Evolutionary conservation across 352 stramenopile genomes (phyloP), one percentile per base, ranked within the genome.

Genomic region (Phytophthora megakarya): DNA sequence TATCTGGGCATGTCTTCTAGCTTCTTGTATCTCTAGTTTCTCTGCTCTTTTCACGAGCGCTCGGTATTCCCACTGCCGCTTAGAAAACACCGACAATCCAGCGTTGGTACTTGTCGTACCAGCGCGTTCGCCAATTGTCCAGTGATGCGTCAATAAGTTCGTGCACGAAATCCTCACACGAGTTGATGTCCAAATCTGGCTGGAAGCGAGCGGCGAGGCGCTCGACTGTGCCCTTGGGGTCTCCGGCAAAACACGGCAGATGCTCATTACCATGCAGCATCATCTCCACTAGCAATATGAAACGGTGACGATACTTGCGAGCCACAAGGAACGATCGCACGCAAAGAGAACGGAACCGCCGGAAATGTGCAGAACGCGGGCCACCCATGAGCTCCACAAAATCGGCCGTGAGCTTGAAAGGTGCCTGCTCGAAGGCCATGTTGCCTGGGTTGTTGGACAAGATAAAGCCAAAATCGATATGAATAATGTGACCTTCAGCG

Each of bases 391-490:
- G 75, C 61, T 97, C 88, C 22, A 99, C 91, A 81, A 98, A 98
- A 58, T 99, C 96, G 22, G 83, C 74, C 32, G 97, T 98, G n/a
- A 99, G 86, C 76, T 99, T 99, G 78, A 99, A 99, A 13, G 97
- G 96, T 42, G 97, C 96, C 56, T 88, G 89, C 75, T 99, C 97
- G 59, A 98, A 99, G 47, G 84, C 90, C 66, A 93, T 89, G 71
- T 98, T 98, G 51, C 96, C 97, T 9, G 91, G 89, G 38, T 89
- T 92, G 48, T 92, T 97, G 26, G 95, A 81, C 61, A 99, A 89
- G 68, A 98, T 97, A 77, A 98, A 99, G 30, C 87, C 89, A 71
- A 96, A 97, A 75, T 99, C 97, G 61, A 99, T 99, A 71, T 99
- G 97, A 52, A 99, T 97, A 55, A 99, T 81, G 69, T 98, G 96